Conservation (phyloP, 2,329 filamentous ascomycete genomes). For the Neonectria neomacrospora region DNA sequence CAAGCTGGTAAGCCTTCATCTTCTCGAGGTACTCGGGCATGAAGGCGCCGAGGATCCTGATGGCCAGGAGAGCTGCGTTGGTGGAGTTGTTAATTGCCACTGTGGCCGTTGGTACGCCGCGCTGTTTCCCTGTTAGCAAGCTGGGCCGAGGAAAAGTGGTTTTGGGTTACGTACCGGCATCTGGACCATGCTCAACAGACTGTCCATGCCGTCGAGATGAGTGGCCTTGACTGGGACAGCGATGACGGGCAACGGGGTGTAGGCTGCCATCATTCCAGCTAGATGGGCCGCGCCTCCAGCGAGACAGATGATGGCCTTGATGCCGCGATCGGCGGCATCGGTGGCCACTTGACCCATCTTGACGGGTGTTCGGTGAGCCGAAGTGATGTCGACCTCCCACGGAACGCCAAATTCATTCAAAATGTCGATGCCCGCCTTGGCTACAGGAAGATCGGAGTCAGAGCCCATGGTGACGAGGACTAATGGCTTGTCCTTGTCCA, state of each 20-base stretch:
- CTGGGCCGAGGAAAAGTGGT: not conserved
- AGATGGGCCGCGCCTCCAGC: constrained; percentile 79
- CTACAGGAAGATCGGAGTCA: constrained; percentile 77
- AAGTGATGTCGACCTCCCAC: constrained; percentile 79
- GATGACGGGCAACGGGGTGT: constrained; percentile 79
- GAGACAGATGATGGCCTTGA: constrained; percentile 80
- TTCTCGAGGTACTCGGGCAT: constrained; percentile 66
- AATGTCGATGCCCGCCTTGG: constrained; percentile 73
- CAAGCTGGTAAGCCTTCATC: constrained; percentile 50
- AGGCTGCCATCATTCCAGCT: constrained; percentile 79
- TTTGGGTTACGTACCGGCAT: constrained; percentile 70
- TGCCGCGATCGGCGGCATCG: constrained; percentile 70
- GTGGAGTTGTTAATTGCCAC: constrained; percentile 85
- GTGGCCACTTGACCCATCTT: constrained; percentile 76
- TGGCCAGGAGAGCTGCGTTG: constrained; percentile 79
- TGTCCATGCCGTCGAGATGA: constrained; percentile 77
- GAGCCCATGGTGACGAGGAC: constrained; percentile 88
- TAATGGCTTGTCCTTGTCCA: constrained; percentile 56
- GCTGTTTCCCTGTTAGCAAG: constrained; percentile 42
- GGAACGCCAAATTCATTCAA: constrained; percentile 77
- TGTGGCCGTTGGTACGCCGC: constrained; percentile 77
- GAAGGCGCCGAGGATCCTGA: constrained; percentile 71
- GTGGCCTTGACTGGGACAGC: constrained; percentile 82
- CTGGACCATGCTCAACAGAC: constrained; percentile 77
- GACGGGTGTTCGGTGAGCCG: constrained; percentile 79